These are phyloP conservation scores for Didymella keratinophila DNA, from an alignment of 2,329 filamentous ascomycete genomes.

Conservation along the genomic window DNA sequence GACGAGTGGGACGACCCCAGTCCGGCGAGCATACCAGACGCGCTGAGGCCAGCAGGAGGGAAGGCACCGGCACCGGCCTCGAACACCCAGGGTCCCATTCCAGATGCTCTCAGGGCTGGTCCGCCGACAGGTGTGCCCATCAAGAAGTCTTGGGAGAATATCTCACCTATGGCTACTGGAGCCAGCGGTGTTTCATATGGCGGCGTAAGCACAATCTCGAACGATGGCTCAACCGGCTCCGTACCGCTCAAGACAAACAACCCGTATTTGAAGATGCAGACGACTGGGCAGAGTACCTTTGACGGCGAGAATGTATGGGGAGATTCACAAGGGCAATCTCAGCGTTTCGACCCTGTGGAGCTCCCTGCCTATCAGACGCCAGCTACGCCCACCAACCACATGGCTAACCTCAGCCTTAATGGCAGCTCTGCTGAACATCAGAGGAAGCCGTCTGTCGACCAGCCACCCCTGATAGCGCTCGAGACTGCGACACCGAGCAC, in stretches of 20 bases:
- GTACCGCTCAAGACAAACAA: conserved; percentile 53
- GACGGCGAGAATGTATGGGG: conserved; percentile 53
- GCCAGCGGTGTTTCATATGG: conserved; percentile 41
- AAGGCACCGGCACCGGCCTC: conserved; percentile 33
- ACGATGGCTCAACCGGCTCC: conserved; percentile 35
- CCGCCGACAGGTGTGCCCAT: conserved; percentile 43
- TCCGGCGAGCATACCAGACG: conserved; percentile 44
- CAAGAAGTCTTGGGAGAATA: conserved; percentile 40
- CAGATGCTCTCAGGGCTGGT: conserved; percentile 43
- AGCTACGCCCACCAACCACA: conserved; percentile 46
- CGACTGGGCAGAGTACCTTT: conserved; percentile 47
- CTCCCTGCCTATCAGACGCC: conserved; percentile 54
- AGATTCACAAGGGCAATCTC: conserved; percentile 36
- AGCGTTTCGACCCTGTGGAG: conserved; percentile 50
- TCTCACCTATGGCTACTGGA: conserved; percentile 42
- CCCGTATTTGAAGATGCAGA: conserved; percentile 53
- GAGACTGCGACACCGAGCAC: conserved; percentile 32
- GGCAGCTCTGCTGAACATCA: conserved; percentile 35
- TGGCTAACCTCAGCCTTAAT: conserved; percentile 49
- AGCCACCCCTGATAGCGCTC: conserved; percentile 22
- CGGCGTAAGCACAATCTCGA: conserved; percentile 42
- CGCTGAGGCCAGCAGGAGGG: conserved; percentile 47
- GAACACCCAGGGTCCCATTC: conserved; percentile 30
- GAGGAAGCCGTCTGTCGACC: conserved; percentile 31
- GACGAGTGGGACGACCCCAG: conserved; percentile 45